A percentile compares a stretch with the other conserved stretches of the same genome.
phyloP scores from a whole-genome alignment of 139 green algal genomes.

The Dunaliella sp. region DNA sequence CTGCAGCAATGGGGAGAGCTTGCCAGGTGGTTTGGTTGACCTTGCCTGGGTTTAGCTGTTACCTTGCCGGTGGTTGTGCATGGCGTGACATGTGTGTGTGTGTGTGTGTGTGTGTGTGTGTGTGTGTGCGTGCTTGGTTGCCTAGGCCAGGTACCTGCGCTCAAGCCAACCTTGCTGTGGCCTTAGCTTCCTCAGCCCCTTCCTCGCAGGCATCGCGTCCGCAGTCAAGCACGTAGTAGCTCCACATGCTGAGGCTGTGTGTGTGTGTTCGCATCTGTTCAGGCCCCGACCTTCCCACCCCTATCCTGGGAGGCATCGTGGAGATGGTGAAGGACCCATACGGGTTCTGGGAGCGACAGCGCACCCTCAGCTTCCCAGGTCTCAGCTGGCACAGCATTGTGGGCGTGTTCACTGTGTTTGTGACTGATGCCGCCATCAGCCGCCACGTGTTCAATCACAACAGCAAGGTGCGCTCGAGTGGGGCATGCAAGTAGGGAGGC shows the following conservation, averaged over 20 bases:
- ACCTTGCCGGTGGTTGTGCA: too few relatives aligned
- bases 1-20: not conserved
- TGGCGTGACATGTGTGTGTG: too few relatives aligned
- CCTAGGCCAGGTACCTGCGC: too few relatives aligned
- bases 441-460: slow-evolving; percentile 69
- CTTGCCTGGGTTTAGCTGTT: too few relatives aligned
- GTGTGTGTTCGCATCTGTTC: too few relatives aligned
- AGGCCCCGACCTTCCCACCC: slow-evolving; percentile 33
- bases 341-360: slow-evolving; percentile 61
- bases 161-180: too few relatives aligned
- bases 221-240: not conserved
- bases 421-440: slow-evolving; percentile 68
- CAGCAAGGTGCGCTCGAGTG: slow-evolving; percentile 19
- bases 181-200: not conserved
- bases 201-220: not conserved
- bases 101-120: not conserved
- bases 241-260: not conserved
- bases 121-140: not conserved
- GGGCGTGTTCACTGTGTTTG: slow-evolving; percentile 75
- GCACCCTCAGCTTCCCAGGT: slow-evolving; percentile 53
- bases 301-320: slow-evolving; percentile 75
- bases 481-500: too few relatives aligned
- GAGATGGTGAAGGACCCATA: slow-evolving; percentile 80
- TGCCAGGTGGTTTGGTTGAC: too few relatives aligned
- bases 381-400: slow-evolving; percentile 75